A percentile compares a stretch with the other conserved stretches of the same genome.
phyloP scores from a whole-genome alignment of 2,329 filamentous ascomycete species.

The Sarocladiaceae sp. region DNA sequence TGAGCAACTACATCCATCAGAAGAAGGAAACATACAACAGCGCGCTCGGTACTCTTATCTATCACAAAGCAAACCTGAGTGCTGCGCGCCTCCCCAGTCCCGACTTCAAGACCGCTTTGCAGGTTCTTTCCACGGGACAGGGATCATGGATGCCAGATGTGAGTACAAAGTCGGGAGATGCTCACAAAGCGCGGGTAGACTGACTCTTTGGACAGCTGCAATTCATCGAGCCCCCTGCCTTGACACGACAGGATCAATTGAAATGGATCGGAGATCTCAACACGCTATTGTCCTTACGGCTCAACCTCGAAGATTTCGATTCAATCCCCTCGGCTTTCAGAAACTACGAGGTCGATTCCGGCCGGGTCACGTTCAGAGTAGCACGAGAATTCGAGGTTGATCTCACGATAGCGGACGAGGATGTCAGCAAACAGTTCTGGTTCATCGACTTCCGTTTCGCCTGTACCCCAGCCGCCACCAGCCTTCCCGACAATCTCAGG shows the following conservation, averaged over 20 bases:
- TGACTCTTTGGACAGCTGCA: slow-evolving; percentile 45
- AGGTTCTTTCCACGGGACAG: slow-evolving; percentile 73
- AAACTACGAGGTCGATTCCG: slow-evolving; percentile 71
- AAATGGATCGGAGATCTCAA: slow-evolving; percentile 76
- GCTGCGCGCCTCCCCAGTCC: slow-evolving; percentile 77
- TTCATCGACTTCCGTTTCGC: slow-evolving; percentile 87
- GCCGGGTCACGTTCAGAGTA: slow-evolving; percentile 85
- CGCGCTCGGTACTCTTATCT: slow-evolving; percentile 53
- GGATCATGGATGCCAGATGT: slow-evolving; percentile 75
- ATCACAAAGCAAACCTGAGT: slow-evolving; percentile 65
- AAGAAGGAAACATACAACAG: slow-evolving; percentile 55
- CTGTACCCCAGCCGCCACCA: slow-evolving; percentile 62
- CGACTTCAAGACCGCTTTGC: slow-evolving; percentile 82
- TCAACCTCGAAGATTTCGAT: slow-evolving; percentile 81
- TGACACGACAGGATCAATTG: slow-evolving; percentile 66
- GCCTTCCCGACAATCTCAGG: slow-evolving; percentile 57
- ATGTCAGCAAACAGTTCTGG: slow-evolving; percentile 77
- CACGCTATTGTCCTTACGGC: slow-evolving; percentile 70
- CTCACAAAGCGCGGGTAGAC: not conserved
- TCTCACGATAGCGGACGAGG: slow-evolving; percentile 82
- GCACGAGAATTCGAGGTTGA: slow-evolving; percentile 86
- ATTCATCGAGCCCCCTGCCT: slow-evolving; percentile 67
- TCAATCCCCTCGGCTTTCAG: slow-evolving; percentile 67
- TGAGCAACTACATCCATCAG: slow-evolving; percentile 66
- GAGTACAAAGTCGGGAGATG: slow-evolving; percentile 25